phyloP scores from a whole-genome alignment of 225 moss, liverwort and hornwort species.

The Bryum argenteum region DNA sequence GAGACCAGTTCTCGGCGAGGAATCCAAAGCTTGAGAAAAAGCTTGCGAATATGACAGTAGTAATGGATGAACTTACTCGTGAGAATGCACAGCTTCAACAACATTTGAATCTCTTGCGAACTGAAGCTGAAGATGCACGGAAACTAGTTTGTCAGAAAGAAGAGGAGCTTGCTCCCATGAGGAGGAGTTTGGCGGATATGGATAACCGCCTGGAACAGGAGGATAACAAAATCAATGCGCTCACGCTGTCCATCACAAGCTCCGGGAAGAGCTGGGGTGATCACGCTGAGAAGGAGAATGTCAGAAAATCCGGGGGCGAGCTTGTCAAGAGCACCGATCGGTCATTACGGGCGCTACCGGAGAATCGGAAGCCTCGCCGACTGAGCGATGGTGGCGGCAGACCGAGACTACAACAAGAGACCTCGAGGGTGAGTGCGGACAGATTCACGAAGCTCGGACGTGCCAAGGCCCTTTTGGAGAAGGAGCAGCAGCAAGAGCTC shows the following conservation, averaged over 20 bases:
- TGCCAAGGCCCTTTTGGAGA: slow-evolving; percentile 30
- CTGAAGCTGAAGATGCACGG: slow-evolving; percentile 30
- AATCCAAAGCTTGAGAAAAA: slow-evolving; percentile 33
- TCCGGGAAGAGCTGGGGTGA: slow-evolving; percentile 34
- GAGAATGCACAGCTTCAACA: slow-evolving; percentile 41
- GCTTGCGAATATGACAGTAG: slow-evolving; percentile 23
- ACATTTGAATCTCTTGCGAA: slow-evolving; percentile 25
- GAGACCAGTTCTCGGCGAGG: slow-evolving; percentile 22
- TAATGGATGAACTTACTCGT: slow-evolving; percentile 28
- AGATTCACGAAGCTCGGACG: slow-evolving; percentile 25
- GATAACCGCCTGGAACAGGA: slow-evolving; percentile 35
- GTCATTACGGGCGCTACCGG: slow-evolving; percentile 31
- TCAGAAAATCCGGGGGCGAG: slow-evolving; percentile 20
- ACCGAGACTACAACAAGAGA: slow-evolving; percentile 34
- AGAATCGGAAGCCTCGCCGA: slow-evolving; percentile 34
- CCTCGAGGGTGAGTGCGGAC: slow-evolving; percentile 32
- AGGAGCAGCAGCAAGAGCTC: slow-evolving; percentile 20
- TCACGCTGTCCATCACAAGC: slow-evolving; percentile 33
- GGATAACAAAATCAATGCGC: slow-evolving; percentile 35
- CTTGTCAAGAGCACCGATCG: slow-evolving; percentile 38
- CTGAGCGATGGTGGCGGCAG: slow-evolving; percentile 21
- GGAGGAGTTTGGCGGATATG: slow-evolving; percentile 28
- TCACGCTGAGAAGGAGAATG: slow-evolving; percentile 33
- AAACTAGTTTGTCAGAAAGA: slow-evolving; percentile 38
- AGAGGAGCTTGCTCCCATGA: slow-evolving; percentile 27